phyloP scores from a whole-genome alignment of 345 rosid genomes.

The Lagerstroemia speciosa region DNA sequence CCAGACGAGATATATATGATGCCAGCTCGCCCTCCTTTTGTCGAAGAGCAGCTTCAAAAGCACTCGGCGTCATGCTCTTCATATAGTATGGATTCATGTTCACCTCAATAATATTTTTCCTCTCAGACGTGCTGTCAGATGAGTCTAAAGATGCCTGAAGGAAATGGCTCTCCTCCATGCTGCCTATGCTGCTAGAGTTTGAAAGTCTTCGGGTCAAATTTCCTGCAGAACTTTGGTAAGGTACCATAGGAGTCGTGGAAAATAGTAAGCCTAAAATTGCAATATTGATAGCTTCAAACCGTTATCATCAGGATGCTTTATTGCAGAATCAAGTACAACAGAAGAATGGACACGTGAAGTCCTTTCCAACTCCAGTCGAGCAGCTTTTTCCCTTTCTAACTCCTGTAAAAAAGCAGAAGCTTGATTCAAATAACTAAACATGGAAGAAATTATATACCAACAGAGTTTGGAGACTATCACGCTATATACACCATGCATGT shows the following conservation, averaged over 20 bases:
- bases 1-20: slow-evolving; percentile 96
- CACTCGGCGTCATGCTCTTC: slow-evolving; percentile 92
- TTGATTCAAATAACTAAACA: slow-evolving; percentile 2
- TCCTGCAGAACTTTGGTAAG: slow-evolving; percentile 33
- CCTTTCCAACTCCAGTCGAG: slow-evolving; percentile 79
- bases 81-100: slow-evolving; percentile 69
- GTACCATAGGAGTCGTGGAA: slow-evolving; percentile 7
- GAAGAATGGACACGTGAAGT: slow-evolving; percentile 44
- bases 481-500: not conserved
- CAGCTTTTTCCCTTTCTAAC: slow-evolving; percentile 78
- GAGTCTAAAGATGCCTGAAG: slow-evolving; percentile 92
- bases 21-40: slow-evolving; percentile 99
- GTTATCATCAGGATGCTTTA: slow-evolving; percentile 57
- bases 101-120: slow-evolving; percentile 57
- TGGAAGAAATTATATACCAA: not conserved
- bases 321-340: slow-evolving; percentile 43
- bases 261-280: slow-evolving; percentile 6
- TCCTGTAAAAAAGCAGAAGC: slow-evolving; percentile 38
- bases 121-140: slow-evolving; percentile 64
- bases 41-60: slow-evolving; percentile 88
- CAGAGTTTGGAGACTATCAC: not conserved
- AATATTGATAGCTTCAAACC: slow-evolving; percentile 31
- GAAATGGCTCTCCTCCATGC: slow-evolving; percentile 95
- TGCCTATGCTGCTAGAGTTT: slow-evolving; percentile 76
- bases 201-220: slow-evolving; percentile 66